Base-by-base conservation (phyloP, 306 rosid species). In the Urtica urens region DNA sequence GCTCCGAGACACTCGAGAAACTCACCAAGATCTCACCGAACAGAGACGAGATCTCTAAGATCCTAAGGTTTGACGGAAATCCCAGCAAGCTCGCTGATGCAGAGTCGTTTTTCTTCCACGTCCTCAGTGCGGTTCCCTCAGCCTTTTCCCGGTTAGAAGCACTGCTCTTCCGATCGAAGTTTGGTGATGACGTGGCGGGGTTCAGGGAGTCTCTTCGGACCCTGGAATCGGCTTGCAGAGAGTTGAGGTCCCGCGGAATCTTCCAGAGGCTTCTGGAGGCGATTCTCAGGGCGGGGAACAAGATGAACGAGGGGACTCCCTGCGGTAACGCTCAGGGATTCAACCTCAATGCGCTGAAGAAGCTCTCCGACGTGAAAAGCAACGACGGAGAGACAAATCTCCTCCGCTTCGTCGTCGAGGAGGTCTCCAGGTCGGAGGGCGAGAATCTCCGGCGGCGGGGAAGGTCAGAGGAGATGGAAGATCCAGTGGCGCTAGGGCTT, bases 241-340 rank as follows among this genome's bases (percentile, higher is more conserved):
- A 81, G 60, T 81, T 81, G 2, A 70, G 72, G 35, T 43, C 60
- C 26, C 69, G 77, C 8, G 76, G 76, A 5, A 59, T 90, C 7
- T 77, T 90, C 51, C 55, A 78, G 25, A 90, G 77, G 58, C 87
- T 90, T 15, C 80, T 90, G 0, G 95, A 90, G 57, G 95, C 92
- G 24, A 78, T 86, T 64, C 87, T 90, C 69, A 90, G 79, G 66
- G 80, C 97, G 3, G 85, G 95, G 34, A 84, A 84, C 49, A 53
- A 78, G 28, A 72, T 90, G 97, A 90, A 90, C 65, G 82, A 86
- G 16, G 97, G 95, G 57, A 88, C 97, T 31, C 54, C 82, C 2
- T 72, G 95, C 66, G 97, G 93, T 23, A 75, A 75, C 58, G 92
- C 85, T 6, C 80, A 77, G 60, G 97, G 82, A 6, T 90, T 90